A percentile compares a stretch with the other conserved stretches of the same genome.
Evolutionary conservation across 2,329 filamentous ascomycete species (phyloP).

Genomic region (Microdochium paspali): DNA sequence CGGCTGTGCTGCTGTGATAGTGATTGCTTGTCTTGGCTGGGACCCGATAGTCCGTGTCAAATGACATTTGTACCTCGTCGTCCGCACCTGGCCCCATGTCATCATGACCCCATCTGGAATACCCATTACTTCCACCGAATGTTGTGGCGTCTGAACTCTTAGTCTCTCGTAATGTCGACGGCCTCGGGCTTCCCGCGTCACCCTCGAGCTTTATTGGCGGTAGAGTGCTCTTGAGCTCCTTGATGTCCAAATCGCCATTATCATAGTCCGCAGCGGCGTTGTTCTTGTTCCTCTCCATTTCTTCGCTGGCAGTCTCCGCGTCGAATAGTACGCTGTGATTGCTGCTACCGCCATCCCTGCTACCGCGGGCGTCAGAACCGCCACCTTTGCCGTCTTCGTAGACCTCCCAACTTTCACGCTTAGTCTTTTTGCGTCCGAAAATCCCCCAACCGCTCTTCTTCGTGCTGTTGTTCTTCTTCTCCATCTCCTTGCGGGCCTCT

Average conservation of each 20-base stretch:
- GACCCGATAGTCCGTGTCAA: constrained; percentile 53
- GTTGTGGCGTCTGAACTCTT: constrained; percentile 33
- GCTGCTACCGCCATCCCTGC: constrained; percentile 37
- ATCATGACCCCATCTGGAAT: constrained; percentile 9
- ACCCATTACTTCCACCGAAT: constrained; percentile 6
- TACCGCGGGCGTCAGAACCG: constrained; percentile 14
- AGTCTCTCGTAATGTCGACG: constrained; percentile 27
- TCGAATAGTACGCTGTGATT: constrained; percentile 76
- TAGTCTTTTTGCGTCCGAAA: constrained; percentile 75
- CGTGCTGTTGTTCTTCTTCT: constrained; percentile 64
- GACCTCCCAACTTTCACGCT: constrained; percentile 89
- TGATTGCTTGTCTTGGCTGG: constrained; percentile 8
- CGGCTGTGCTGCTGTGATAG: not conserved
- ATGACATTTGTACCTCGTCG: constrained; percentile 59
- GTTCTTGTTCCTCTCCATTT: constrained; percentile 64
- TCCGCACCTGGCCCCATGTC: constrained; percentile 22
- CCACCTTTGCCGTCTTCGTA: constrained; percentile 62
- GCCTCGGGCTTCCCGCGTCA: constrained; percentile 5
- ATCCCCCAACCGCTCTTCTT: constrained; percentile 48
- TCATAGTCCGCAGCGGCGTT: constrained; percentile 23
- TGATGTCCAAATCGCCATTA: constrained; percentile 45
- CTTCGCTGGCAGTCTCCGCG: constrained; percentile 83
- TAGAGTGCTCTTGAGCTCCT: constrained; percentile 78
- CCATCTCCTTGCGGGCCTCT: constrained; percentile 79
- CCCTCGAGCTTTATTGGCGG: constrained; percentile 80